Conservation (phyloP, 2,329 filamentous ascomycete genomes). For the Phaeosphaeriaceae sp. region DNA sequence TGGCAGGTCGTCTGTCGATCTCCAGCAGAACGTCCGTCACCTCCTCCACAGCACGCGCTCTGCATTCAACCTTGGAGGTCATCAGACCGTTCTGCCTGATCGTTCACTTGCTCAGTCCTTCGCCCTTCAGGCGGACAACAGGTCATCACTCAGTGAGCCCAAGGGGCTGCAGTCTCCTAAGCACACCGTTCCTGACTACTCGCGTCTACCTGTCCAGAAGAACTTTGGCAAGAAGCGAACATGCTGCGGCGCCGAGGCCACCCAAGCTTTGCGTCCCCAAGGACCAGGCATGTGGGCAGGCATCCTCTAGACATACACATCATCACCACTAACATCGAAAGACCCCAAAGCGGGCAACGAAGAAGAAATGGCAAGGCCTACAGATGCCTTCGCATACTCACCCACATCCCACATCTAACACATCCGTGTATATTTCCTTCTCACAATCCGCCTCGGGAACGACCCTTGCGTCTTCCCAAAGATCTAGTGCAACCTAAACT, state of each 20-base stretch:
- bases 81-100: slow-evolving; percentile 44
- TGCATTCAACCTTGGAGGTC: slow-evolving; percentile 47
- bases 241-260: slow-evolving; percentile 69
- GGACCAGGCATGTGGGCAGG: slow-evolving; percentile 73
- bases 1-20: slow-evolving; percentile 66
- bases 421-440: slow-evolving; percentile 28
- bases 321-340: slow-evolving; percentile 9
- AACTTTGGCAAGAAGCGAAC: slow-evolving; percentile 67
- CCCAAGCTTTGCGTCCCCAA: slow-evolving; percentile 58
- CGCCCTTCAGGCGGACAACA: slow-evolving; percentile 16
- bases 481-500: slow-evolving; percentile 1
- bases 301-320: slow-evolving; percentile 54
- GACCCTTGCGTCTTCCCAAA: too few relatives aligned
- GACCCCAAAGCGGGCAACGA: slow-evolving; percentile 25
- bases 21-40: slow-evolving; percentile 72
- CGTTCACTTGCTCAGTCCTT: slow-evolving; percentile 45
- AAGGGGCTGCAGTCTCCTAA: slow-evolving; percentile 50
- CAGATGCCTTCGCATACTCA: slow-evolving; percentile 14
- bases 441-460: slow-evolving; percentile 7
- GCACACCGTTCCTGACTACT: slow-evolving; percentile 47
- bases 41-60: slow-evolving; percentile 57
- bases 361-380: slow-evolving; percentile 21
- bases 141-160: slow-evolving; percentile 27
- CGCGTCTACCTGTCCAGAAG: slow-evolving; percentile 54
- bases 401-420: slow-evolving; percentile 12